phyloP scores from a whole-genome alignment of 169 alveolate genomes.

The Plasmodium vivax region DNA sequence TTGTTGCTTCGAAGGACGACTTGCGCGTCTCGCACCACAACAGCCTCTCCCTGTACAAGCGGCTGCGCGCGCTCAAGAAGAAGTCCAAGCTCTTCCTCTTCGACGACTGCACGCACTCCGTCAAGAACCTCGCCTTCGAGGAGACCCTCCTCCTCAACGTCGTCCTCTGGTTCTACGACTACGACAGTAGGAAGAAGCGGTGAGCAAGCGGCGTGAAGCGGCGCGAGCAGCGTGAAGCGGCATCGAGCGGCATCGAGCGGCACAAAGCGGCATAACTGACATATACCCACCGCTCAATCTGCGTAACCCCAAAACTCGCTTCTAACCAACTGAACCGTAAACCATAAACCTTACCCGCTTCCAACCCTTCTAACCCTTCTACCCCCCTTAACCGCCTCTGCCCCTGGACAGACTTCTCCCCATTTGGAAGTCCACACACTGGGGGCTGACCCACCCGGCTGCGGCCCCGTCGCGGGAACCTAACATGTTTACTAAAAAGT shows the following conservation, averaged over 20 bases:
- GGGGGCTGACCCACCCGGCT: not conserved
- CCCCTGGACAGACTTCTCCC: not conserved
- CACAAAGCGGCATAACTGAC: not conserved
- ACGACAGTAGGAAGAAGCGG: slow-evolving; percentile 22
- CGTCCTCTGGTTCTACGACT: slow-evolving; percentile 71
- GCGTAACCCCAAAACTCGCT: not conserved
- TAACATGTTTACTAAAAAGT: no score
- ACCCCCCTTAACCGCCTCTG: no score
- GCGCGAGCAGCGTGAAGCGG: not conserved
- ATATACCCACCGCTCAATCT: not conserved
- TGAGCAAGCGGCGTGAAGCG: not conserved
- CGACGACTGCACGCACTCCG: slow-evolving; percentile 37
- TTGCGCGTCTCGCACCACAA: slow-evolving; percentile 56
- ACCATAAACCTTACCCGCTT: no score
- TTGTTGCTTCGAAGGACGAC: slow-evolving; percentile 58
- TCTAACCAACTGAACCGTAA: not conserved
- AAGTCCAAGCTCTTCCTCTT: slow-evolving; percentile 47
- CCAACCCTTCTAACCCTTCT: no score
- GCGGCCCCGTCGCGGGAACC: not conserved
- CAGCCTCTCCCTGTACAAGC: slow-evolving; percentile 52
- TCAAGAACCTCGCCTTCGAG: slow-evolving; percentile 1
- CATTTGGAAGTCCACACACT: not conserved
- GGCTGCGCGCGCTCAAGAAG: slow-evolving; percentile 31
- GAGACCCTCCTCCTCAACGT: slow-evolving; percentile 63
- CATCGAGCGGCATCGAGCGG: no score